phyloP scores from a whole-genome alignment of 2,329 filamentous ascomycete species.

The Trichoderma sp. region DNA sequence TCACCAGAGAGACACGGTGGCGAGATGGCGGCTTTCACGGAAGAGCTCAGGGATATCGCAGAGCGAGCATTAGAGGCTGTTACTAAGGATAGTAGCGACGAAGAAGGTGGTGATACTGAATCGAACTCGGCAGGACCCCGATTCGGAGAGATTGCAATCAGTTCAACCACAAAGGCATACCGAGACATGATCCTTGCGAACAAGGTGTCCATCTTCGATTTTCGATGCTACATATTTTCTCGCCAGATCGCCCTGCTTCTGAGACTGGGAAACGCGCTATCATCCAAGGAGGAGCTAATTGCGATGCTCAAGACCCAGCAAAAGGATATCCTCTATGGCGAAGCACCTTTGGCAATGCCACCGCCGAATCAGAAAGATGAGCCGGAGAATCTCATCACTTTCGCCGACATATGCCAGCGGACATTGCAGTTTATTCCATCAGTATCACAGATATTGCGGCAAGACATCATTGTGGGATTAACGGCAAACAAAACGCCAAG shows the following conservation, averaged over 20 bases:
- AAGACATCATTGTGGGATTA: slow-evolving; percentile 72
- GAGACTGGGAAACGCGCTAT: slow-evolving; percentile 75
- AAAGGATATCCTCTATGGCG: slow-evolving; percentile 60
- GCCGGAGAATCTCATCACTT: slow-evolving; percentile 72
- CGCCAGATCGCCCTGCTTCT: slow-evolving; percentile 83
- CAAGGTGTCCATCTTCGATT: slow-evolving; percentile 95
- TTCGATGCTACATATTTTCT: slow-evolving; percentile 90
- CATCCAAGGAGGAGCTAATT: slow-evolving; percentile 64
- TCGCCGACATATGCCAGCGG: slow-evolving; percentile 85
- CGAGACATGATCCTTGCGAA: slow-evolving; percentile 90
- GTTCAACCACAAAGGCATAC: slow-evolving; percentile 75
- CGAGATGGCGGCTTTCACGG: slow-evolving; percentile 71
- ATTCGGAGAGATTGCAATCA: slow-evolving; percentile 63
- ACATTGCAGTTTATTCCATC: slow-evolving; percentile 83
- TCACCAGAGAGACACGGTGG: slow-evolving; percentile 69
- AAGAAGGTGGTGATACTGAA: slow-evolving; percentile 58
- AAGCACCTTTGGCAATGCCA: slow-evolving; percentile 55
- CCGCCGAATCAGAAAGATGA: slow-evolving; percentile 58
- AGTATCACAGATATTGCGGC: slow-evolving; percentile 76
- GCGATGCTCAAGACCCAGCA: slow-evolving; percentile 66
- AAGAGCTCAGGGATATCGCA: slow-evolving; percentile 68
- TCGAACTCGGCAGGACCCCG: slow-evolving; percentile 38
- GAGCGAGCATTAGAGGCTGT: slow-evolving; percentile 53
- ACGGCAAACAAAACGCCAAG: slow-evolving; percentile 46
- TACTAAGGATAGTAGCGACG: slow-evolving; percentile 40